Base-by-base conservation (phyloP, 306 rosid species). In the Datisca glomerata region DNA sequence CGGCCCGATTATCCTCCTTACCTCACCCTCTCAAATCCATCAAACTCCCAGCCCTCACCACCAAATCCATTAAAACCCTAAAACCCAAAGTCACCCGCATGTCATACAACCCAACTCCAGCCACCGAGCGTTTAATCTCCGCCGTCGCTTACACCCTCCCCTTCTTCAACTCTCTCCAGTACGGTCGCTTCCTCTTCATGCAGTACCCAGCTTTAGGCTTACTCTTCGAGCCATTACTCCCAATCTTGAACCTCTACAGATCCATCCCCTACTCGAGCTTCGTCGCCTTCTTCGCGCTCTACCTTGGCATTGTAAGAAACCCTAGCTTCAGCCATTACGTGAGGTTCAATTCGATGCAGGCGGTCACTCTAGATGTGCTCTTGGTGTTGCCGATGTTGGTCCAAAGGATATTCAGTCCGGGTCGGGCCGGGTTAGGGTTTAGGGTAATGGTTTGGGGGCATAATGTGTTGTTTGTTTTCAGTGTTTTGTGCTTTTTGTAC, bases 331-430 rank as follows among this genome's bases (percentile, higher is more conserved):
- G 63, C 48, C 75, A 51, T 22, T 89, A 57, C 14, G 84, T 64
- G 18, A 51, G 95, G 68, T 89, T 89, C 79, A 84, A 84, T 25
- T 61, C 86, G 3, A 89, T 84, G 95, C 93, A 84, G 48, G 95
- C 86, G 3, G 79, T 89, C 4, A 89, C 86, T 0, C 78, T 84
- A 6, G 91, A 84, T 48, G 84, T 89, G 4, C 83, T 89, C 15
- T 57, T 89, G 15, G 97, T 83, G 15, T 18, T 89, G 4, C 95
- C 97, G 0, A 19, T 77, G 2, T 63, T 89, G 43, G 6, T 89
- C 21, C 86, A 80, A 29, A 56, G 81, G 60, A 80, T 89, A 2
- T 63, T 89, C 48, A 56, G 74, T 7, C 89, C 86, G 0, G 91
- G 86, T 24, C 67, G 72, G 35, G 1, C 18, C 20, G 95, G 94